A percentile compares a stretch with the other conserved stretches of the same genome.
Conservation (phyloP, 805 yeast species). For the Suhomyces sp. region DNA sequence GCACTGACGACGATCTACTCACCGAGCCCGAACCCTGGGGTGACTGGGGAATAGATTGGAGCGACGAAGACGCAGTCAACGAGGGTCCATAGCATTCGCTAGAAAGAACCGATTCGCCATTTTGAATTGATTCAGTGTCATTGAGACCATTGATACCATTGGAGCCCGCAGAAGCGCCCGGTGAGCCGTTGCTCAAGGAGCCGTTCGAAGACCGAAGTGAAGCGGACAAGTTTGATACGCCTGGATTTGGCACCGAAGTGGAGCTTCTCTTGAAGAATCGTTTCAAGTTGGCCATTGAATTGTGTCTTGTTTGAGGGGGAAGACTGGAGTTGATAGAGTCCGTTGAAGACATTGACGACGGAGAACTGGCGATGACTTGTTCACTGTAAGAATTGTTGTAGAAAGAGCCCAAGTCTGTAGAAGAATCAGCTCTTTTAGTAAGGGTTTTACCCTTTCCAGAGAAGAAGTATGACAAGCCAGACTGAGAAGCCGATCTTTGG, state of each 20-base stretch:
- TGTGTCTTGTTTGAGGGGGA: conserved; percentile 53
- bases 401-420: conserved; percentile 41
- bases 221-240: conserved; percentile 20
- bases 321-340: conserved; percentile 26
- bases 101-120: conserved; percentile 10
- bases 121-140: conserved; percentile 4
- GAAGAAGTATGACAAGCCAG: conserved; percentile 51
- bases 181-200: not conserved
- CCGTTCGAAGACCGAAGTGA: conserved; percentile 20
- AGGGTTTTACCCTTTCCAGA: conserved; percentile 30
- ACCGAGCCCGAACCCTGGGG: conserved; percentile 26
- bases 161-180: not conserved
- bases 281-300: conserved; percentile 76
- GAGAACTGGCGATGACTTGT: conserved; percentile 24
- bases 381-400: conserved; percentile 37
- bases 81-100: conserved; percentile 19
- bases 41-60: conserved; percentile 34
- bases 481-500: conserved; percentile 41
- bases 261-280: conserved; percentile 59
- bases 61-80: conserved; percentile 29
- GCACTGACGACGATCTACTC: conserved; percentile 28
- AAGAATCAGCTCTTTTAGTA: conserved; percentile 32
- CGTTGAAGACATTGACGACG: conserved; percentile 28
- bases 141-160: not conserved
- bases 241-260: conserved; percentile 16